Evolutionary conservation across 495 filamentous ascomycete genomes (phyloP).

Genomic region (Lophiotrema nucula): DNA sequence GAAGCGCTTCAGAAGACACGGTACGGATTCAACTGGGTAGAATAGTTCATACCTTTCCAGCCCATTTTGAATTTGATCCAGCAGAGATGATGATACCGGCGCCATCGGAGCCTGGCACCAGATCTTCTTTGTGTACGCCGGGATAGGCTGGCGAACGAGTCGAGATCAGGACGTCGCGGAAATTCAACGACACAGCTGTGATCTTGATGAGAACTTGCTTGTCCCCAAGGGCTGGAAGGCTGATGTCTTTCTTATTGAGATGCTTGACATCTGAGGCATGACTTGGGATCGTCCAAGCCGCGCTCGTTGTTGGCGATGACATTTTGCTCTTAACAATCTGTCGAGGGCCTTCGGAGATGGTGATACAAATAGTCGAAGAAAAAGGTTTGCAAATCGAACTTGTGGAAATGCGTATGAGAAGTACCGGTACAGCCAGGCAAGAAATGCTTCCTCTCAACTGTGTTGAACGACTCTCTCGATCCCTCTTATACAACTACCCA

Average conservation of each 20-base stretch:
- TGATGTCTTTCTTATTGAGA: neutral
- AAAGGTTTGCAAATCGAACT: neutral
- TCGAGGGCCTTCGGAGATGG: neutral
- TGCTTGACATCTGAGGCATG: neutral
- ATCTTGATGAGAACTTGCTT: constrained; percentile 35
- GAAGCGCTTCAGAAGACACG: too few relatives aligned
- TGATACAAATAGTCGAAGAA: neutral
- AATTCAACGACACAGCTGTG: constrained; percentile 36
- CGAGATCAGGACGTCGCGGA: constrained; percentile 33
- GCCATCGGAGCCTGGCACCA: constrained; percentile 41
- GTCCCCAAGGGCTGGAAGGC: constrained; percentile 24
- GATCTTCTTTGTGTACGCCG: neutral
- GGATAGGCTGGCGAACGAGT: constrained; percentile 30
- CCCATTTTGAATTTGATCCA: constrained; percentile 29
- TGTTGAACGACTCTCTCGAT: too few relatives aligned
- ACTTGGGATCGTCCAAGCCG: neutral
- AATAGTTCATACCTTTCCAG: constrained; percentile 21
- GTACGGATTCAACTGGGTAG: too few relatives aligned
- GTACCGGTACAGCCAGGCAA: too few relatives aligned
- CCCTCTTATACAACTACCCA: too few relatives aligned
- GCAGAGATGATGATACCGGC: constrained; percentile 36
- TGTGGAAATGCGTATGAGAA: too few relatives aligned
- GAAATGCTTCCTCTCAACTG: too few relatives aligned
- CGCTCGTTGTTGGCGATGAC: neutral
- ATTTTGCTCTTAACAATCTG: too few relatives aligned